Conservation (phyloP, 1,139 yeast genomes). For the Yamadazyma diospyri region DNA sequence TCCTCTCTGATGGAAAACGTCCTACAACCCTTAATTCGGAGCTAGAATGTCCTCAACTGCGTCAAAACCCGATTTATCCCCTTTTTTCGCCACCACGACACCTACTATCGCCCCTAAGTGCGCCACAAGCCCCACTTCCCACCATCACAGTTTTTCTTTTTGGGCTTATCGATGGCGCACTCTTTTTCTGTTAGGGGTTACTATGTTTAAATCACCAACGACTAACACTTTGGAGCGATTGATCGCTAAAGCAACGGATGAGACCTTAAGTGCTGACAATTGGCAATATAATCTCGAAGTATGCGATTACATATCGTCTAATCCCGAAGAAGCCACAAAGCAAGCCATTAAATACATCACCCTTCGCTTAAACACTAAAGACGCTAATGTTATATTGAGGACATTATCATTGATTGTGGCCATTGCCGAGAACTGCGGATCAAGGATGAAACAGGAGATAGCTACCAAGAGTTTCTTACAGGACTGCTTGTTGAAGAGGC, state of each 20-base stretch:
- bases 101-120: background rate
- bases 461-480: constrained; percentile 68
- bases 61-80: no score
- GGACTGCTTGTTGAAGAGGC: constrained; percentile 47
- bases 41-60: no score
- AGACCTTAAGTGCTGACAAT: constrained; percentile 76
- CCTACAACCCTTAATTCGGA: no score
- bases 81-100: background rate
- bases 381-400: constrained; percentile 79
- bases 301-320: constrained; percentile 72
- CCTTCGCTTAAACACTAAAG: constrained; percentile 53
- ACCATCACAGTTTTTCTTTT: background rate
- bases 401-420: constrained; percentile 70
- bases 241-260: constrained; percentile 64
- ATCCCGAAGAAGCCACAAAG: constrained; percentile 62
- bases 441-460: constrained; percentile 77
- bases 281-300: constrained; percentile 82
- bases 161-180: background rate
- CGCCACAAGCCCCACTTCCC: background rate
- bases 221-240: constrained; percentile 11
- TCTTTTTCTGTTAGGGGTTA: background rate
- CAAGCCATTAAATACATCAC: constrained; percentile 51
- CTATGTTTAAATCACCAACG: constrained; percentile 1
- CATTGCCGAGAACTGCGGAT: constrained; percentile 91
- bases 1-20: no score